Conservation (phyloP, 164 flowering plant species). For the Sedum album region DNA sequence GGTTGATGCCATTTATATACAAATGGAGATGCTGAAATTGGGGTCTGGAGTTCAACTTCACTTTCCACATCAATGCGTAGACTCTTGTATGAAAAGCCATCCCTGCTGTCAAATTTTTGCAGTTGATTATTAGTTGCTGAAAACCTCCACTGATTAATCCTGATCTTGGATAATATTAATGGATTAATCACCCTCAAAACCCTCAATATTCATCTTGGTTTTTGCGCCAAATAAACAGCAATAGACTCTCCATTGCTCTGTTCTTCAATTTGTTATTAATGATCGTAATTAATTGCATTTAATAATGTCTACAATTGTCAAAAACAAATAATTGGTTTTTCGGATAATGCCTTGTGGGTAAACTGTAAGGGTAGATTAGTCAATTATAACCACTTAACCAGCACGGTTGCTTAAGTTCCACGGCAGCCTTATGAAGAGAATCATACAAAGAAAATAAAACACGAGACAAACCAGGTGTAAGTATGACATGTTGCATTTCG, state of each 20-base stretch:
- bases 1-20: slow-evolving; percentile 1
- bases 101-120: background rate
- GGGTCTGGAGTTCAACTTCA: background rate
- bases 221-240: background rate
- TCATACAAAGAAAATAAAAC: background rate
- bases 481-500: too few species aligned
- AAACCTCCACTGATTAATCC: background rate
- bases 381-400: background rate
- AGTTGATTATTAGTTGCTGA: background rate
- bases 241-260: too few species aligned
- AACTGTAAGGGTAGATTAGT: background rate
- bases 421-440: background rate
- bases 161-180: background rate
- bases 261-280: too few species aligned
- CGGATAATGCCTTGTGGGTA: background rate
- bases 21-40: background rate
- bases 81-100: slow-evolving; percentile 5
- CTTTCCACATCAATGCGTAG: slow-evolving; percentile 2
- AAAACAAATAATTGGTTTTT: too few species aligned
- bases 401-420: background rate
- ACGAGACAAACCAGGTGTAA: too few species aligned
- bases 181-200: background rate
- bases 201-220: background rate
- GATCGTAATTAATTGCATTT: too few species aligned
- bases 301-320: too few species aligned